These are phyloP conservation scores for Nemophila menziesii DNA, from an alignment of 257 asterid genomes.

Conservation along the genomic window DNA sequence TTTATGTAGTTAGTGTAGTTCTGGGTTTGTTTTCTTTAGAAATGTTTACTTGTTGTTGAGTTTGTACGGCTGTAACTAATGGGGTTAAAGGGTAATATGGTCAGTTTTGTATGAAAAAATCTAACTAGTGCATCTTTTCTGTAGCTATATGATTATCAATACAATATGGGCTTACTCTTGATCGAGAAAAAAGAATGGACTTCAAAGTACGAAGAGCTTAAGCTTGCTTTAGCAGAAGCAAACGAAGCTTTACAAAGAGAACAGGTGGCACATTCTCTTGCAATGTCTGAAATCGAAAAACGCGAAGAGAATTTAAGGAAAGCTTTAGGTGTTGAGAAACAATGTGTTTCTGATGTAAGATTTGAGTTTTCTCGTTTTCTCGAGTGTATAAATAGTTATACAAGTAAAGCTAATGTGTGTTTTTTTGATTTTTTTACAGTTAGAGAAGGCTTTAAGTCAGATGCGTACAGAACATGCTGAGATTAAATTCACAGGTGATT, in stretches of 20 bases:
- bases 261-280: slow-evolving; percentile 48
- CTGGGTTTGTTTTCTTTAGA: background rate
- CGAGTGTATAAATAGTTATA: background rate
- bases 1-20: background rate
- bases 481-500: slow-evolving; percentile 80
- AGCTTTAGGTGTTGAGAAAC: slow-evolving; percentile 89
- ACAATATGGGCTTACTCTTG: slow-evolving; percentile 88
- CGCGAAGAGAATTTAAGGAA: slow-evolving; percentile 85
- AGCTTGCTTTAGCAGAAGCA: slow-evolving; percentile 42
- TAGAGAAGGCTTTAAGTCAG: slow-evolving; percentile 74
- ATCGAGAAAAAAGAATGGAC: slow-evolving; percentile 93
- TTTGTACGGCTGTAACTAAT: too few species aligned
- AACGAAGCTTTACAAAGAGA: slow-evolving; percentile 55
- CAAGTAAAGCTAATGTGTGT: background rate
- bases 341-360: slow-evolving; percentile 79
- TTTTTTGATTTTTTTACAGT: slow-evolving; percentile 37
- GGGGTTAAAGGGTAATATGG: too few species aligned
- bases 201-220: slow-evolving; percentile 55
- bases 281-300: slow-evolving; percentile 72
- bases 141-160: slow-evolving; percentile 92
- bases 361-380: background rate
- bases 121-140: slow-evolving; percentile 5
- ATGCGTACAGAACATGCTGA: slow-evolving; percentile 87
- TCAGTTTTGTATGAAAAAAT: background rate
- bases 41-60: background rate